A percentile compares a stretch with the other conserved stretches of the same genome.
phyloP scores from a whole-genome alignment of 192 early-diverging fungal genomes.

The Backusella macrospora region DNA sequence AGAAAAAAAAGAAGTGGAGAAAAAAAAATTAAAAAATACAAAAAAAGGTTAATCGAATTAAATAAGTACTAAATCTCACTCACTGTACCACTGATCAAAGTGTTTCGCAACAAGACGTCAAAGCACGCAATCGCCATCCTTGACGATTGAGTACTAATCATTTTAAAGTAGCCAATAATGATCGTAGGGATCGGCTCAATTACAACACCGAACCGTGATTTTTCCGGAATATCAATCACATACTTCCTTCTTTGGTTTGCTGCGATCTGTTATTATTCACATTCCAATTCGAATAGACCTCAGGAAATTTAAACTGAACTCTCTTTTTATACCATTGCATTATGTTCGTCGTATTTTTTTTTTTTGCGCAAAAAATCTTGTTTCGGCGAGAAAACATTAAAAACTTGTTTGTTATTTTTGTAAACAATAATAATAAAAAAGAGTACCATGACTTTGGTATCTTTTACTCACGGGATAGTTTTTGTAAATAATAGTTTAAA shows the following conservation, averaged over 20 bases:
- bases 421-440: neutral
- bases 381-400: neutral
- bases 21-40: neutral
- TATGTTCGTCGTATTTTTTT: neutral
- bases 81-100: constrained; percentile 5
- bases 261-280: neutral
- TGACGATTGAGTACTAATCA: constrained; percentile 8
- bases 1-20: neutral
- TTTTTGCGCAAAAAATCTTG: neutral
- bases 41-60: neutral
- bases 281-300: neutral
- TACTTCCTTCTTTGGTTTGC: neutral
- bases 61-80: neutral
- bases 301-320: neutral
- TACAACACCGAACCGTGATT: constrained; percentile 14
- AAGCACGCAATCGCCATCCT: constrained; percentile 22
- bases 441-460: too few relatives aligned
- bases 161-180: constrained; percentile 4
- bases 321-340: neutral
- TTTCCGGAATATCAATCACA: neutral
- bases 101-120: constrained; percentile 27
- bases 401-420: neutral
- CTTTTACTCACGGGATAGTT: neutral
- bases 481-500: neutral
- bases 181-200: neutral